These are phyloP conservation scores for Tuber aestivum DNA, from an alignment of 495 filamentous ascomycete genomes.

Conservation along the genomic window DNA sequence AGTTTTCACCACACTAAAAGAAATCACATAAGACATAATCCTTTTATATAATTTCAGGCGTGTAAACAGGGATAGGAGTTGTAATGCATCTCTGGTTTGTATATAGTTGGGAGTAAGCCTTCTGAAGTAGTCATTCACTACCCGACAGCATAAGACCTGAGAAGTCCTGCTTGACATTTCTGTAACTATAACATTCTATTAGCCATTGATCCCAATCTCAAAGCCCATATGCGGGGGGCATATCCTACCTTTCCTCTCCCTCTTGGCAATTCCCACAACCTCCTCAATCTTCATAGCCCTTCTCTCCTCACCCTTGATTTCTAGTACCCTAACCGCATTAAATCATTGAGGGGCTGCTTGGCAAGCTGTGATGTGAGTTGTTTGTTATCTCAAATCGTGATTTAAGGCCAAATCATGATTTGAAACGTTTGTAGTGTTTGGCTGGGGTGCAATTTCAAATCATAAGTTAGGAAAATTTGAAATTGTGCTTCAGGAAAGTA, in stretches of 20 bases:
- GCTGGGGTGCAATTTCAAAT: no score
- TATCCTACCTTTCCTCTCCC: conserved; percentile 35
- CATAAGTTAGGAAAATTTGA: no score
- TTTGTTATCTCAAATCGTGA: no score
- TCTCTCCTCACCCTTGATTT: conserved; percentile 12
- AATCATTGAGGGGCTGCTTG: no score
- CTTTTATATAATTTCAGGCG: neutral
- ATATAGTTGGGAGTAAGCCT: neutral
- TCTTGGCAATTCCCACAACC: conserved; percentile 44
- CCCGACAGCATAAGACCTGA: conserved; percentile 65
- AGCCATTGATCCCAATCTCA: conserved; percentile 7
- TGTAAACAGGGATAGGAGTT: neutral
- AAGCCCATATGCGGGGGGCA: neutral
- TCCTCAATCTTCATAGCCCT: conserved; percentile 51
- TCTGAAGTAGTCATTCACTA: conserved; percentile 14
- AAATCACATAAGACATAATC: no score
- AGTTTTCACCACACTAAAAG: no score
- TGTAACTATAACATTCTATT: conserved; percentile 48
- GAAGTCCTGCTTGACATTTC: conserved; percentile 97
- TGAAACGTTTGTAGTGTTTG: no score
- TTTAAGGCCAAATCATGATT: no score
- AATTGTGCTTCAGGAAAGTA: no score
- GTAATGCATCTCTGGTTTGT: neutral
- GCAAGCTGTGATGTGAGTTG: no score
- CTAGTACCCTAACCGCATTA: no score